A percentile compares a stretch with the other conserved stretches of the same genome.
These are phyloP conservation scores for Citrus trifoliata DNA, from an alignment of 345 rosid species.

Conservation along the genomic window DNA sequence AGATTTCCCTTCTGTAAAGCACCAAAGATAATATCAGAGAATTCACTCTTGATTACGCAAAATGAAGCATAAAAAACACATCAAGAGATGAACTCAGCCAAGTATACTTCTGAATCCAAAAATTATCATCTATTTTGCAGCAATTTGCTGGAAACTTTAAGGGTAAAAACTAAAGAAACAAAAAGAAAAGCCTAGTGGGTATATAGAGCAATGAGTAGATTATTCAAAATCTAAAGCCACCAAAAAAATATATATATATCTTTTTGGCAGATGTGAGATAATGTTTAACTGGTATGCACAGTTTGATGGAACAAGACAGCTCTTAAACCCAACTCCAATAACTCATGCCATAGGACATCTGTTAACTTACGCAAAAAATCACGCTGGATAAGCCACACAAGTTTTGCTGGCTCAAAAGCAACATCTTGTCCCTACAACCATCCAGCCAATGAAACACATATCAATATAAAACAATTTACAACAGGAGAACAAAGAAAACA, in stretches of 20 bases:
- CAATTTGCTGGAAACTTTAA: not conserved
- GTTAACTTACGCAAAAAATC: constrained; percentile 90
- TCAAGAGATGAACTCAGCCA: not conserved
- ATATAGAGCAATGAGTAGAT: not conserved
- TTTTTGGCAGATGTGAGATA: not conserved
- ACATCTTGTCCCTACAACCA: constrained; percentile 85
- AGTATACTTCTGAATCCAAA: constrained; percentile 3
- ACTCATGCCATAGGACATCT: not conserved
- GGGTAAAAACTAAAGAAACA: not conserved
- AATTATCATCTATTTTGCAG: not conserved
- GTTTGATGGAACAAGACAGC: constrained; percentile 7
- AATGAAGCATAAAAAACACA: not conserved
- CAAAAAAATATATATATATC: not conserved
- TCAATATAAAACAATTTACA: constrained; percentile 3
- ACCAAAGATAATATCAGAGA: constrained; percentile 17
- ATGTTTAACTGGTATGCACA: not conserved
- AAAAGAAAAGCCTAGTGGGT: not conserved
- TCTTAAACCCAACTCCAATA: constrained; percentile 9
- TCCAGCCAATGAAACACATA: constrained; percentile 24
- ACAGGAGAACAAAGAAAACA: constrained; percentile 12
- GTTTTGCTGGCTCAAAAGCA: constrained; percentile 96
- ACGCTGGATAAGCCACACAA: constrained; percentile 99
- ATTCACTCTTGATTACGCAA: constrained; percentile 2
- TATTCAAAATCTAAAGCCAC: not conserved
- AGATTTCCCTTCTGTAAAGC: constrained; percentile 82